phyloP scores from a whole-genome alignment of 2,329 filamentous ascomycete species.

The Aspergillus costaricaensis region DNA sequence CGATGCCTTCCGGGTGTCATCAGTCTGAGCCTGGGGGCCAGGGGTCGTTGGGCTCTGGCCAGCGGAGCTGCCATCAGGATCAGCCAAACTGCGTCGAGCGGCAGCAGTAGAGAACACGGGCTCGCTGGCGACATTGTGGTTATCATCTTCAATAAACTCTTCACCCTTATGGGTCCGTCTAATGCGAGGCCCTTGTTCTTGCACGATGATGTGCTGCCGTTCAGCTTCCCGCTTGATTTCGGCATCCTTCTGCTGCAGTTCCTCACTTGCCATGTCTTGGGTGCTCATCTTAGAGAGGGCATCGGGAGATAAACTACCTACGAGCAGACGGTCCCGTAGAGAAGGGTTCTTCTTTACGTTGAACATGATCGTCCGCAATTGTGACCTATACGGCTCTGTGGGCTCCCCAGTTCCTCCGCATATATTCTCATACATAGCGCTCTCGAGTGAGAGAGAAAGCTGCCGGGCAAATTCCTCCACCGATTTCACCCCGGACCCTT shows the following conservation, averaged over 20 bases:
- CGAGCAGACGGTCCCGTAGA: constrained; percentile 74
- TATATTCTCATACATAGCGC: constrained; percentile 60
- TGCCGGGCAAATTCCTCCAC: constrained; percentile 66
- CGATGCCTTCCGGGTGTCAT: constrained; percentile 19
- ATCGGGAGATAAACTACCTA: constrained; percentile 69
- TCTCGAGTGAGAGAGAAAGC: constrained; percentile 78
- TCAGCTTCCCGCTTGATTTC: constrained; percentile 60
- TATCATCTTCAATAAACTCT: constrained; percentile 80
- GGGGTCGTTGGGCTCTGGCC: constrained; percentile 33
- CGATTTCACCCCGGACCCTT: constrained; percentile 65
- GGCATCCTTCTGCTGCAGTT: constrained; percentile 68
- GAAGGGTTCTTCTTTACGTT: constrained; percentile 89
- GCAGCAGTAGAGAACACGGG: constrained; percentile 51
- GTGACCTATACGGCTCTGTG: constrained; percentile 57
- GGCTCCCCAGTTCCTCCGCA: constrained; percentile 54
- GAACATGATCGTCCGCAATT: constrained; percentile 75
- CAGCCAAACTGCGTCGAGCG: constrained; percentile 44
- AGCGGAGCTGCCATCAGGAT: constrained; percentile 31
- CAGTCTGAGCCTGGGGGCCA: constrained; percentile 24
- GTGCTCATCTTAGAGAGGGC: constrained; percentile 83
- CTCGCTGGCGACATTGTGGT: constrained; percentile 48
- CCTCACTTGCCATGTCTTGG: constrained; percentile 88
- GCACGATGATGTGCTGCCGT: constrained; percentile 72
- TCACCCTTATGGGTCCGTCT: constrained; percentile 94
- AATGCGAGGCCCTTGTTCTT: constrained; percentile 74